Percentiles rank a stretch among this genome's conserved stretches.
phyloP scores from a whole-genome alignment of 202 grass and related monocot genomes.

The Musa balbisiana region DNA sequence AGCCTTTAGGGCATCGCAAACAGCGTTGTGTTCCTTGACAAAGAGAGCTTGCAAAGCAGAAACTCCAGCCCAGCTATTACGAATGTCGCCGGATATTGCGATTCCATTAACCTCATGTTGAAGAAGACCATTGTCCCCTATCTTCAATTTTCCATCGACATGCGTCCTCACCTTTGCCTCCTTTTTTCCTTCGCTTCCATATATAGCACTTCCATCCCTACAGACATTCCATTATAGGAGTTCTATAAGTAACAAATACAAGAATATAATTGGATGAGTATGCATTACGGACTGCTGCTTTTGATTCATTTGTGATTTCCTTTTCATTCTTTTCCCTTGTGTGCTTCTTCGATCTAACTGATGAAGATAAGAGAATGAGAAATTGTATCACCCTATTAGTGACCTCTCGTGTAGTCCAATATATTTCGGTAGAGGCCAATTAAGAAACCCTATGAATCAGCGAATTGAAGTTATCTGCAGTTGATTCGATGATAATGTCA shows the following conservation, averaged over 20 bases:
- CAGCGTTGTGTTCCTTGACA: conserved; percentile 45
- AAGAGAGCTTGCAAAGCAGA: conserved; percentile 55
- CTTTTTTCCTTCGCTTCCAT: conserved; percentile 30
- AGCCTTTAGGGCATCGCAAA: conserved; percentile 56
- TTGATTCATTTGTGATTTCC: too few relatives aligned
- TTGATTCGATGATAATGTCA: background rate
- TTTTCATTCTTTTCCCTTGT: too few relatives aligned
- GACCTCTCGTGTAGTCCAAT: too few relatives aligned
- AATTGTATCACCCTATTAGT: too few relatives aligned
- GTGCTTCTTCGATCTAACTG: too few relatives aligned
- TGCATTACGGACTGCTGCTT: too few relatives aligned
- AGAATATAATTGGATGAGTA: too few relatives aligned
- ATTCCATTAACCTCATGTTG: conserved; percentile 30
- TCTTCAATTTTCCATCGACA: conserved; percentile 49
- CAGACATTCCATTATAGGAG: background rate
- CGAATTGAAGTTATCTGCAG: background rate
- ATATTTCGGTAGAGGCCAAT: too few relatives aligned
- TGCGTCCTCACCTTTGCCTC: conserved; percentile 26
- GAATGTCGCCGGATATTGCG: conserved; percentile 37
- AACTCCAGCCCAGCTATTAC: conserved; percentile 44
- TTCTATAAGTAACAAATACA: too few relatives aligned
- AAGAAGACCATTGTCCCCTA: conserved; percentile 37
- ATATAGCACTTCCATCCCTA: conserved; percentile 51
- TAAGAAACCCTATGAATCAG: conserved; percentile 2
- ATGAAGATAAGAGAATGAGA: too few relatives aligned